These are phyloP conservation scores for Lepidium campestre DNA, from an alignment of 441 rosid species.

Conservation along the genomic window DNA sequence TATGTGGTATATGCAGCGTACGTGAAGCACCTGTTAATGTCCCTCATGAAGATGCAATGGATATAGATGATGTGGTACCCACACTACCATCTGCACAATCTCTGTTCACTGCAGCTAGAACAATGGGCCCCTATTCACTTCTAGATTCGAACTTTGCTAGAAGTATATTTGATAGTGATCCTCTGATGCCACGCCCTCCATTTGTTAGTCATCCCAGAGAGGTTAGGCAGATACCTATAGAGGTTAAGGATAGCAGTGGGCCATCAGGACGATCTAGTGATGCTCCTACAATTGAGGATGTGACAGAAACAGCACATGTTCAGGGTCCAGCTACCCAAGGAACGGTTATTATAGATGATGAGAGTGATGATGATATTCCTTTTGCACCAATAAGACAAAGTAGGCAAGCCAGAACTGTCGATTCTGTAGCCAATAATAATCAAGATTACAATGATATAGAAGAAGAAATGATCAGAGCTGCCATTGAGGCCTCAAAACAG, in stretches of 20 bases:
- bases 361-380: constrained; percentile 51
- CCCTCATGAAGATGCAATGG: constrained; percentile 66
- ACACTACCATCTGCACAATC: constrained; percentile 34
- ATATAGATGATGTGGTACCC: constrained; percentile 71
- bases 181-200: constrained; percentile 46
- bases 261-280: constrained; percentile 44
- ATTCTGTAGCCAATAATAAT: constrained; percentile 41
- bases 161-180: constrained; percentile 36
- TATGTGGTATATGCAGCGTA: constrained; percentile 25
- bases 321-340: constrained; percentile 46
- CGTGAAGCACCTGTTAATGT: constrained; percentile 35
- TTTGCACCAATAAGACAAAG: constrained; percentile 25
- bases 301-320: constrained; percentile 50
- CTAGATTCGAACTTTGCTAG: constrained; percentile 42
- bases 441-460: constrained; percentile 75
- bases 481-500: constrained; percentile 90
- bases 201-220: constrained; percentile 75
- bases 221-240: constrained; percentile 82
- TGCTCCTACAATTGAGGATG: constrained; percentile 70
- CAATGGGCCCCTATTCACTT: constrained; percentile 38
- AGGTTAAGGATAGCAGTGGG: constrained; percentile 60
- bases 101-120: constrained; percentile 34
- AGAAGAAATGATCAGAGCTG: constrained; percentile 96
- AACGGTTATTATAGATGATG: constrained; percentile 52
- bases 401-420: constrained; percentile 35